Base-by-base conservation (phyloP, 345 rosid species). In the Reutealis trisperma region DNA sequence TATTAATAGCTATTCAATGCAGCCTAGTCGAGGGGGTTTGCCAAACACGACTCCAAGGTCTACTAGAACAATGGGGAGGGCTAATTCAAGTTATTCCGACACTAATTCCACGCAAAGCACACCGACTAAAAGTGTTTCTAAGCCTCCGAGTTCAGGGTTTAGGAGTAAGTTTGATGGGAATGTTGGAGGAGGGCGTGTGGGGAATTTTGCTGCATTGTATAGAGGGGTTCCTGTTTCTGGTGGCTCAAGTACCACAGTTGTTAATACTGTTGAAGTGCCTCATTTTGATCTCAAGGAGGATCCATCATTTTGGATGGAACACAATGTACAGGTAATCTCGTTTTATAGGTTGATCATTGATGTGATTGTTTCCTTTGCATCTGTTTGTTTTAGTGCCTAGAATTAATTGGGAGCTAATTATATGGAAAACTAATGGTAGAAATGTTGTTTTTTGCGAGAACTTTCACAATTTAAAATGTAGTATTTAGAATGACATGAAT, bases 251-350 rank as follows among this genome's bases (percentile, higher is more conserved):
- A 34, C 82, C 30, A 82, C 89, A 1, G 78, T 86, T 77, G 91
- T 92, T 75, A 91, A 91, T 71, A 85, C 90, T 10, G 91, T 89
- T 64, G 94, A 93, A 86, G 98, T 93, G 2, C 94, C 99, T 88
- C 96, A 96, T 87, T 96, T 93, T 81, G 88, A 91, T 76, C 94
- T 95, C 63, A 92, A 86, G 71, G 99, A 93, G 72, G 93, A 94
- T 83, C 94, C 97, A 37, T 92, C 97, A 2, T 94, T 94, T 84
- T 94, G 98, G 98, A 90, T 94, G 97, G 98, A 94, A 75, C 97
- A 94, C 78, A 94, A 88, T 81, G 96, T 94, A 81, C 99, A 94
- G 98, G 99, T 93, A 82, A 2, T 60, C 60, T 62, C 18, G 9
- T 18, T 34, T 67, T 44, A 19, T 15, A 2, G 41, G 58, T 18